Base-by-base conservation (phyloP, 164 flowering plant species). In the Amborella trichopoda region DNA sequence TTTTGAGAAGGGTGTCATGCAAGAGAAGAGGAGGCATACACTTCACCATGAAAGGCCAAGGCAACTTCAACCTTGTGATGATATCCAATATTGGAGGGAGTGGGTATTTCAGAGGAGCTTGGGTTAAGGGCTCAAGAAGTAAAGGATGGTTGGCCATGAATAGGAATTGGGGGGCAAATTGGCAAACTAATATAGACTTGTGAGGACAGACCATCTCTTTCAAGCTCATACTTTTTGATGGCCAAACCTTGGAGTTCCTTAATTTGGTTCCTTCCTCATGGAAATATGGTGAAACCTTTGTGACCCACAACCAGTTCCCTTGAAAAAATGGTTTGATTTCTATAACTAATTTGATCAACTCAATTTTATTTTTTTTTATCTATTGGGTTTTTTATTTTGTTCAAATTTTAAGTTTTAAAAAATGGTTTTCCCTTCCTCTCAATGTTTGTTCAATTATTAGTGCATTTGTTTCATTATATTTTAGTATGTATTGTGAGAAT, bases 141-240 rank as follows among this genome's bases (percentile, higher is more conserved):
- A 56, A 53, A 43, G 30, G 46, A 21, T 82, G 93, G 95, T 48
- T 68, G 16, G 41, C 75, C 40, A 71, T 86, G 93, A 66, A 60
- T 23, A 60, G 93, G 28, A 86, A 86, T 40, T 86, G 95, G 93
- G 96, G 96, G 1, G 84, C 80, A 0, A 78, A 80, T 38, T 86
- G 93, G 96, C 86, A 80, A 32, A 72, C 70, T 70, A 48, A 40
- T 50, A 28, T 44, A 0, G 78, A 80, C 26, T 53, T 78, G 3
- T 59, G 73, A 3, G 59, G 46, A 53, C 86, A 78, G 51, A 62
- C 16, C 0, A 43, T 77, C 24, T 75, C 81, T 2, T 71, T 80
- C 45, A 76, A 56, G 64, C 59, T 86, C 60, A 61, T 66, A 23
- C 59, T 78, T 53, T 69, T 30, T 9, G 77, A 82, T 42, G 77